Evolutionary conservation across 2,329 filamentous ascomycete species (phyloP).

Genomic region (Fusarium coffeatum): DNA sequence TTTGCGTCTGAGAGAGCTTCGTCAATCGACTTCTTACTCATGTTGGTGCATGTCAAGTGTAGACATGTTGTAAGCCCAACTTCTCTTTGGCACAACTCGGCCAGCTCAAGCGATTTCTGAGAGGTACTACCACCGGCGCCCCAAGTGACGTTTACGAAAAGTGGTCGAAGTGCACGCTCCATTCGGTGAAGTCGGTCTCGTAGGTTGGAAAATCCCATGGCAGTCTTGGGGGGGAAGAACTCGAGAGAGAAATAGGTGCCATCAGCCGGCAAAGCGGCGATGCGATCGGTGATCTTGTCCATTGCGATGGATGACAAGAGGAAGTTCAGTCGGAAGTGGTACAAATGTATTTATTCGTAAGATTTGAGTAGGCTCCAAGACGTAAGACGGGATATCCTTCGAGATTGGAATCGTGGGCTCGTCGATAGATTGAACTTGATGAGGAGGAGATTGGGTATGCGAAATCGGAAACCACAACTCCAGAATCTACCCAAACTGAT

Average conservation of each 20-base stretch:
- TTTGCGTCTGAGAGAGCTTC: slow-evolving; percentile 92
- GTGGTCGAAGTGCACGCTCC: slow-evolving; percentile 87
- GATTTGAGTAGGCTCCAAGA: not conserved
- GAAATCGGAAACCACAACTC: slow-evolving; percentile 9
- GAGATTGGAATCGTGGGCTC: slow-evolving; percentile 7
- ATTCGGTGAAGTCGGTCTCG: slow-evolving; percentile 94
- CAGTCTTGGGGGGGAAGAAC: slow-evolving; percentile 98
- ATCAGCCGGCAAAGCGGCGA: slow-evolving; percentile 85
- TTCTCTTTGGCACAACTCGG: slow-evolving; percentile 93
- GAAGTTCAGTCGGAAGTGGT: not conserved
- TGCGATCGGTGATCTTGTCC: slow-evolving; percentile 95
- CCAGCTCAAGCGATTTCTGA: slow-evolving; percentile 89
- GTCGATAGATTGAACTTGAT: not conserved
- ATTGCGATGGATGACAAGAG: slow-evolving; percentile 55
- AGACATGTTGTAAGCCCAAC: slow-evolving; percentile 93
- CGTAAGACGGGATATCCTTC: slow-evolving; percentile 30
- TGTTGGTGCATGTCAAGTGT: slow-evolving; percentile 97
- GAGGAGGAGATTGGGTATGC: slow-evolving; percentile 1
- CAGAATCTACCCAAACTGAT: not conserved
- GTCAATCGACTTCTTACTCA: slow-evolving; percentile 88
- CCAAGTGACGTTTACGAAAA: slow-evolving; percentile 99
- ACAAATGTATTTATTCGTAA: not conserved
- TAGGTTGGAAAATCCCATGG: slow-evolving; percentile 94
- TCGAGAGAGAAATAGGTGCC: slow-evolving; percentile 94
- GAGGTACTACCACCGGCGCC: slow-evolving; percentile 94